Base-by-base conservation (phyloP, 768 basidiomycete genomes). In the Hygrophorus russula region DNA sequence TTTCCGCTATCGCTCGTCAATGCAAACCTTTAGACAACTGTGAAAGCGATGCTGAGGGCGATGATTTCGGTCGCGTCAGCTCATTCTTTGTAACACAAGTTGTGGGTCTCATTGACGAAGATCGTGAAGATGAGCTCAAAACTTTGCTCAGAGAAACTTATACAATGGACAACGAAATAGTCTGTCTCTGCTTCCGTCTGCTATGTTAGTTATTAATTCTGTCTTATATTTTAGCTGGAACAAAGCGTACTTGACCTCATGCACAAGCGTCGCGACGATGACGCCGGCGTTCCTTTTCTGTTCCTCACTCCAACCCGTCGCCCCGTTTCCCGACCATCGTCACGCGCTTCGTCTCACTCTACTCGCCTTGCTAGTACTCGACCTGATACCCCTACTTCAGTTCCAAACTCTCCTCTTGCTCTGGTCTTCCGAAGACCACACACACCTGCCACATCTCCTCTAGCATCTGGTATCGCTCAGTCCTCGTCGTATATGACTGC, bases 231-330 rank as follows among this genome's bases (percentile, higher is more conserved):
- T 4, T 52, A 88, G 83, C 67, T 90, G 49, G 92, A 96, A 56
- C 85, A 92, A 53, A 77, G 81, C 57, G 87, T 92, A 46, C 69
- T 97, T 14, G 90, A 94, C 56, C 74, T 96, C 49, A 96, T 97
- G 93, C 93, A 97, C 65, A 84, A 86, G 63, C 87, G 92, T 60
- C 73, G 78, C 48, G 91, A 94, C 71, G 82, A 88, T 66, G 66
- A 82, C 32, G 78, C 81, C 10, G 82, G 83, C 14, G 81, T 87
- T 5, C 85, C 86, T 0, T 90, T 90, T 57, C 65, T 88, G 44
- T 86, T 82, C 63, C 67, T 90, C 39, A 89, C 84, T 4, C 82
- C 84, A 15, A 84, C 80, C 27, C 72, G 81, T 47, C 76, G 85
- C 14, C 86, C 85, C 24, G 72, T 82, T 40, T 87, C 85, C 9